Conservation (phyloP, 1,139 yeast species). For the Geotrichum carabidarum region DNA sequence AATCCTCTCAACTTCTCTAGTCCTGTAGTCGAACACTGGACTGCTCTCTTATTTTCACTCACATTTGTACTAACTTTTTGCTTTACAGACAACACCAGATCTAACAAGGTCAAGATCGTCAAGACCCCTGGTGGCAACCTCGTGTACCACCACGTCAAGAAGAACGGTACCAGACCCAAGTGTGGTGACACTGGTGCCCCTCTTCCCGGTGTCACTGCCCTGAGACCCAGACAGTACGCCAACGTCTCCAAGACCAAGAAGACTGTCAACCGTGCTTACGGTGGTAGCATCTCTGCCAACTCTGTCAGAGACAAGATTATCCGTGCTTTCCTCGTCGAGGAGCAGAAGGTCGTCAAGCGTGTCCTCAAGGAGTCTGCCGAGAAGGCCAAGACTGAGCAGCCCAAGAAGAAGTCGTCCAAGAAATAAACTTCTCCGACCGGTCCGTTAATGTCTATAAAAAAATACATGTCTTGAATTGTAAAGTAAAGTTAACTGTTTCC, state of each 20-base stretch:
- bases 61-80: not conserved
- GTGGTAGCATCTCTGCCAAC: constrained; percentile 98
- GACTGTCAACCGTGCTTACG: constrained; percentile 99
- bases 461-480: not conserved
- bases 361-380: constrained; percentile 92
- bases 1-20: too few species aligned
- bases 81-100: constrained; percentile 77
- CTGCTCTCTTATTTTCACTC: too few species aligned
- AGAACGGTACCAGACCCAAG: constrained; percentile 90
- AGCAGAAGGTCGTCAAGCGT: constrained; percentile 99
- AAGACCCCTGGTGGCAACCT: constrained; percentile 99
- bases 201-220: constrained; percentile 80
- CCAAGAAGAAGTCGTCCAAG: constrained; percentile 34
- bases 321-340: constrained; percentile 99
- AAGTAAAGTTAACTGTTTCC: too few species aligned
- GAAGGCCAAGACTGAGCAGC: constrained; percentile 59
- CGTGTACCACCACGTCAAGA: constrained; percentile 96
- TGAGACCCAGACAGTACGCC: constrained; percentile 98
- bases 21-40: too few species aligned
- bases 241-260: constrained; percentile 90
- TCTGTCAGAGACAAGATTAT: constrained; percentile 98
- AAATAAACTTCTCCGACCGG: constrained; percentile 22
- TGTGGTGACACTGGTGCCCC: constrained; percentile 98
- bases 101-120: constrained; percentile 98
- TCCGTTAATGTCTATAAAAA: constrained; percentile 16